Conservation (phyloP, 2,329 filamentous ascomycete species). For the Aspergillus tanneri region DNA sequence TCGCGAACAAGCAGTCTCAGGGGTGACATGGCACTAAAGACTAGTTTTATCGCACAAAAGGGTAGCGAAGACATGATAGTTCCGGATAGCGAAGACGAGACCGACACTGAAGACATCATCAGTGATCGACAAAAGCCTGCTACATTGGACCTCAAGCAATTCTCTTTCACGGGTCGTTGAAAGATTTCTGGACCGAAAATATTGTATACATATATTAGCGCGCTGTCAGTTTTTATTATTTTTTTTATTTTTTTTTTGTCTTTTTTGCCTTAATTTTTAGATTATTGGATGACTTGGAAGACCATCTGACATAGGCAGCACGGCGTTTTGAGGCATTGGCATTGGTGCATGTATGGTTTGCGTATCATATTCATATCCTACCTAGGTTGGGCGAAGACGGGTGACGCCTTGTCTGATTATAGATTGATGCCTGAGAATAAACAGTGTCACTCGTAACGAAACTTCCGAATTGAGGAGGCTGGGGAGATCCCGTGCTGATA, state of each 20-base stretch:
- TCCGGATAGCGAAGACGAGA: slow-evolving; percentile 51
- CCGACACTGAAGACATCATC: slow-evolving; percentile 24
- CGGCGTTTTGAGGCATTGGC: slow-evolving; percentile 5
- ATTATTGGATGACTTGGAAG: background rate
- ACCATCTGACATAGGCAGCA: slow-evolving; percentile 1
- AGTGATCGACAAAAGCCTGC: slow-evolving; percentile 11
- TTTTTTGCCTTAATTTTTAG: background rate
- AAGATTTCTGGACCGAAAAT: background rate
- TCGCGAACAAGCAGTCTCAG: background rate
- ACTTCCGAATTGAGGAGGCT: slow-evolving; percentile 16
- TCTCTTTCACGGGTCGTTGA: slow-evolving; percentile 31
- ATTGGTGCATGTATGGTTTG: slow-evolving; percentile 7
- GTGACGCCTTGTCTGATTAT: no score
- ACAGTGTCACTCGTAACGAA: background rate
- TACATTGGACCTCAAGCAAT: slow-evolving; percentile 37
- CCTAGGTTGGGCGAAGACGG: background rate
- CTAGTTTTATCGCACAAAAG: slow-evolving; percentile 13
- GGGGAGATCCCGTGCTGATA: slow-evolving; percentile 19
- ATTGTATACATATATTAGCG: background rate
- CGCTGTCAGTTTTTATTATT: slow-evolving; percentile 5
- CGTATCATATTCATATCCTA: background rate
- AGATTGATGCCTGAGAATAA: no score
- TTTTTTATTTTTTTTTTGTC: background rate
- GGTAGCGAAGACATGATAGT: slow-evolving; percentile 56
- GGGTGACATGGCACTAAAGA: background rate